phyloP scores from a whole-genome alignment of 208 protist genomes.

The Blechomonas ayalai region DNA sequence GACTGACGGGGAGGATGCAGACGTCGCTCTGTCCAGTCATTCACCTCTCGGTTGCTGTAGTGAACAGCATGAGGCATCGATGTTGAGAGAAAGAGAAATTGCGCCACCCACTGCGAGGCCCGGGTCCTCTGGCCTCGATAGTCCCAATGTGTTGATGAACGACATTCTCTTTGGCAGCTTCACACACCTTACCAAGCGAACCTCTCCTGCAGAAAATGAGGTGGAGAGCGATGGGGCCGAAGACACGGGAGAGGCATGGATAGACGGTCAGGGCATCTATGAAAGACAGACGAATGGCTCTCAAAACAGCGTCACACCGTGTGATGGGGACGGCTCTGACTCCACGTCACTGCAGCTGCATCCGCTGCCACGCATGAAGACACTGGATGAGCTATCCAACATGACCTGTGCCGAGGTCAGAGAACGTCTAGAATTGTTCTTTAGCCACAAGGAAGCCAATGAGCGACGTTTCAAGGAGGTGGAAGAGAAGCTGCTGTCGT shows the following conservation, averaged over 20 bases:
- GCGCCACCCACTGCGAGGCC: too few species aligned
- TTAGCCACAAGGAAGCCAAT: conserved; percentile 20
- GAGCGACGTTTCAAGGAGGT: conserved; percentile 19
- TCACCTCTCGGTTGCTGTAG: neutral
- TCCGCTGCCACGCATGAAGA: too few species aligned
- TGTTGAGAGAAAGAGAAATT: too few species aligned
- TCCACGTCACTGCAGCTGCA: too few species aligned
- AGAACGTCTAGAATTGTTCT: conserved; percentile 54
- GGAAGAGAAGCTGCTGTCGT: conserved; percentile 1
- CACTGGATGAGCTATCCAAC: conserved; percentile 20
- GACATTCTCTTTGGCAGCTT: conserved; percentile 29
- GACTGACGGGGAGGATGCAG: neutral
- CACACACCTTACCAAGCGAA: too few species aligned
- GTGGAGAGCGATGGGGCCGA: neutral
- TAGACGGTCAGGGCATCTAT: too few species aligned
- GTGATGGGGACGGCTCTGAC: too few species aligned
- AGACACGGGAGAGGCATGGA: too few species aligned
- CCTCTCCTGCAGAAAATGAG: too few species aligned
- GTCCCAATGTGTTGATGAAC: conserved; percentile 11
- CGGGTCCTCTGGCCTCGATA: neutral
- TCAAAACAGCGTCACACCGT: too few species aligned
- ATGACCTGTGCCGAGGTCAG: conserved; percentile 72
- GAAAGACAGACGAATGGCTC: too few species aligned
- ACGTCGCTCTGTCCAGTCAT: neutral
- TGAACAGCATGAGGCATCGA: too few species aligned